Base-by-base conservation (phyloP, 768 basidiomycete species). In the Podaxis pistillaris region DNA sequence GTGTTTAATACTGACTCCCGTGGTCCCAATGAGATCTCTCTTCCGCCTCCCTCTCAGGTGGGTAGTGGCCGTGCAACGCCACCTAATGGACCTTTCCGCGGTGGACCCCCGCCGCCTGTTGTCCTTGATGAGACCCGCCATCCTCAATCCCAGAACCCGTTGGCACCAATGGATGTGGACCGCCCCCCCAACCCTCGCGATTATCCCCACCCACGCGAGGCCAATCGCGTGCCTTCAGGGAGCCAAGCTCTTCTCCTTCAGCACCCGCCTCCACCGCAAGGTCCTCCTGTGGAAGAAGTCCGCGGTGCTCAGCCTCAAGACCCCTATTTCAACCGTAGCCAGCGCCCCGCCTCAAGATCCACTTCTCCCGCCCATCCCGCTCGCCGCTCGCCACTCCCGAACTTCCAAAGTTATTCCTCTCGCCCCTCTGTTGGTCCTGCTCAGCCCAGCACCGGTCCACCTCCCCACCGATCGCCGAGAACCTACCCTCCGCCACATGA, bases 161-260 rank as follows among this genome's bases (percentile, higher is more conserved):
- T 94, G 24, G 91, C 91, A 4, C 91, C 91, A 0, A 94, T 94
- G 91, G 85, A 86, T 13, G 81, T 89, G 7, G 88, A 90, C 58
- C 80, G 85, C 5, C 83, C 84, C 24, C 77, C 78, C 63, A 75
- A 80, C 62, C 84, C 67, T 41, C 82, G 88, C 19, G 87, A 89
- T 60, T 86, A 85, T 66, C 79, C 82, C 28, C 74, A 80, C n/a
- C 66, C 76, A 54, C 81, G 83, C 24, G 84, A 86, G 0, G 70
- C 70, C 2, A 60, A 68, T 38, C 82, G 88, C 38, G 87, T 85
- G 11, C 87, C 85, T 4, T 73, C 78, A 3, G 83, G 84, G 13
- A 83, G 84, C 64, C 84, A 81, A 64, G 82, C 73, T 56, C 69
- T 88, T 49, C 75, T 90, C 7, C 75, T 91, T 1, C 91, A 92